Conservation (phyloP, 345 rosid species). For the Euphorbia pulcherrima region DNA sequence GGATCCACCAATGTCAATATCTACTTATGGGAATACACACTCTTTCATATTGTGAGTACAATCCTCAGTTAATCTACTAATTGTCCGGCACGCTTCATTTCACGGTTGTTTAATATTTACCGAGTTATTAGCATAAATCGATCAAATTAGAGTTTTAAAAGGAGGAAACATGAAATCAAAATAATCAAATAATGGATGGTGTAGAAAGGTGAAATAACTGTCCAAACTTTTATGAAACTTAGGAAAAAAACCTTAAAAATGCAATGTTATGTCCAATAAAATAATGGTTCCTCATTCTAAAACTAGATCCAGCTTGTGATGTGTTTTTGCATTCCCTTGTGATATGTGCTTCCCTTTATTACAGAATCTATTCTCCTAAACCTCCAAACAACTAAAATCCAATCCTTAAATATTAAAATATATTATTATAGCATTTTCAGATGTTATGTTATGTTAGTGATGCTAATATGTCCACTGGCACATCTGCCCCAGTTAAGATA, state of each 20-base stretch:
- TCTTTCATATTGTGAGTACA: too few relatives aligned
- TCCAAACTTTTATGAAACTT: too few relatives aligned
- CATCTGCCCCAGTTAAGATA: background rate
- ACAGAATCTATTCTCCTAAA: constrained; percentile 6
- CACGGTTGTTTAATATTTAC: too few relatives aligned
- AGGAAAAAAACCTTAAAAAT: background rate
- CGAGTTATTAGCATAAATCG: too few relatives aligned
- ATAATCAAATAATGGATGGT: too few relatives aligned
- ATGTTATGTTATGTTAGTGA: too few relatives aligned
- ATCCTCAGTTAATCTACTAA: background rate
- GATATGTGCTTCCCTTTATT: background rate
- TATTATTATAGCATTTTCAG: background rate
- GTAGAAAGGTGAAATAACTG: too few relatives aligned
- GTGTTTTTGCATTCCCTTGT: constrained; percentile 3
- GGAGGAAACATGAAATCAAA: too few relatives aligned
- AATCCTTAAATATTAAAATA: background rate
- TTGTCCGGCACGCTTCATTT: too few relatives aligned
- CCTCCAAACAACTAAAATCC: background rate
- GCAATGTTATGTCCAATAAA: background rate
- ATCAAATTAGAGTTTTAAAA: background rate
- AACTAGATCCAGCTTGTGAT: constrained; percentile 9
- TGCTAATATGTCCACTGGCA: background rate
- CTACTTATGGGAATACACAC: too few relatives aligned
- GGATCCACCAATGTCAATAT: too few relatives aligned
- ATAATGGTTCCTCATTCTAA: background rate